Base-by-base conservation (phyloP, 2,329 filamentous ascomycete genomes). In the Dryadomyces sulphureus region DNA sequence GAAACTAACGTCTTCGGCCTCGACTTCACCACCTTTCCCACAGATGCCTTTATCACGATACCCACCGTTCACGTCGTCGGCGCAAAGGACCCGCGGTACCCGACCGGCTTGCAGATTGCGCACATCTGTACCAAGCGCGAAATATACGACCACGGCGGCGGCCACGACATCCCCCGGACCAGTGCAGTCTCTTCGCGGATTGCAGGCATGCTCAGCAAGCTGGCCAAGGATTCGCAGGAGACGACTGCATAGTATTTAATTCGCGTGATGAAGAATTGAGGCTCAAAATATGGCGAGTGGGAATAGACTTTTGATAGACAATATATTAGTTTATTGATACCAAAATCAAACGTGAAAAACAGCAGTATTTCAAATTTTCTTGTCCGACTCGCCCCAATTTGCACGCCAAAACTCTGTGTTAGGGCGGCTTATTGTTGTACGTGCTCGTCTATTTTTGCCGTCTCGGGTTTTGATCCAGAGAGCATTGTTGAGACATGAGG, bases 81-180 rank as follows among this genome's bases (percentile, higher is more conserved):
- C 2, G 53, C 51, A 5, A 62, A 61, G 45, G 62, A 65, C 48
- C 62, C 62, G 5, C 53, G 59, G 41, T 61, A 57, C 54, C 60
- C 62, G 9, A 51, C 57, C 3, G 57, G 57, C 39, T 48, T 64
- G 19, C 62, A 65, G 55, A 52, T 64, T 43, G 61, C 61, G 7
- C 52, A 59, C 27, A 57, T 63, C 34, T 63, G 61, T 43, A 52
- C 57, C 14, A 49, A 57, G 14, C 50, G 56, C 17, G 54, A 49
- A 20, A 52, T 58, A 51, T 65, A 58, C 49, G 62, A 65, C 43
- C 62, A 64, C 38, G 54, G 57, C 3, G 61, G 62, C 5, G 62
- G 62, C 1, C 62, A 65, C 48, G 62, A 64, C 30, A 62, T 65
- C 19, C 62, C 62, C n/a, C 51, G 61, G 48, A 56, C 57, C 39